Evolutionary conservation across 768 basidiomycete species (phyloP).

Genomic region (Exsudoporus frostii): DNA sequence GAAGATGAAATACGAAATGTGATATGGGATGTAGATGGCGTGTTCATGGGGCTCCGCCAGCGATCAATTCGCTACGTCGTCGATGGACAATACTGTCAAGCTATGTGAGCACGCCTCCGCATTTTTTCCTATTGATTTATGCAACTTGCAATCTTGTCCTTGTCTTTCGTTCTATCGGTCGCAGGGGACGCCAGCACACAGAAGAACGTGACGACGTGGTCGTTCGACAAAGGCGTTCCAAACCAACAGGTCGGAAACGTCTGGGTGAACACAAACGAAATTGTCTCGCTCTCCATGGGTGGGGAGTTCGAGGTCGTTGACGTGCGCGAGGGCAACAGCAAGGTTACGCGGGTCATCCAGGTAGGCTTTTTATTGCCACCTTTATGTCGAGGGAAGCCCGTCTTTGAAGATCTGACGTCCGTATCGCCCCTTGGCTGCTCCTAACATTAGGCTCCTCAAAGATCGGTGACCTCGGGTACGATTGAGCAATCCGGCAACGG

Average conservation of each 20-base stretch:
- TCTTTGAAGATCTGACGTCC: background rate
- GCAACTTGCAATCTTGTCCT: background rate
- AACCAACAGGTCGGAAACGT: slow-evolving; percentile 87
- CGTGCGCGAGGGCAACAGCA: slow-evolving; percentile 53
- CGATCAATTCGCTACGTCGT: slow-evolving; percentile 72
- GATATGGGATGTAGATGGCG: slow-evolving; percentile 47
- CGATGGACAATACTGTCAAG: slow-evolving; percentile 84
- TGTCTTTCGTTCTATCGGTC: background rate
- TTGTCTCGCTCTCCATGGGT: slow-evolving; percentile 80
- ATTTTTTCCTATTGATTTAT: background rate
- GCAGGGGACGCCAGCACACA: slow-evolving; percentile 79
- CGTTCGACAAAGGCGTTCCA: slow-evolving; percentile 66
- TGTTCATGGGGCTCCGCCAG: slow-evolving; percentile 80
- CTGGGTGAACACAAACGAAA: slow-evolving; percentile 69
- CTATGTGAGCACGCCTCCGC: slow-evolving; percentile 50
- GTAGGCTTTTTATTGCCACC: slow-evolving; percentile 39
- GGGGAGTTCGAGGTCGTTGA: slow-evolving; percentile 85
- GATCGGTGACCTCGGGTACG: slow-evolving; percentile 66
- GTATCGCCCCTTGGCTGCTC: background rate
- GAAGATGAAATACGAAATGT: background rate
- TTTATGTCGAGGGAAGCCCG: background rate
- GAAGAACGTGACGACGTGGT: slow-evolving; percentile 67
- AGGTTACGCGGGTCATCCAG: slow-evolving; percentile 57
- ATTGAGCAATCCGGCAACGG: slow-evolving; percentile 30
- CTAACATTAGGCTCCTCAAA: slow-evolving; percentile 67